These are phyloP conservation scores for Sclerotinia spermophila DNA, from an alignment of 2,329 filamentous ascomycete genomes.

Conservation along the genomic window DNA sequence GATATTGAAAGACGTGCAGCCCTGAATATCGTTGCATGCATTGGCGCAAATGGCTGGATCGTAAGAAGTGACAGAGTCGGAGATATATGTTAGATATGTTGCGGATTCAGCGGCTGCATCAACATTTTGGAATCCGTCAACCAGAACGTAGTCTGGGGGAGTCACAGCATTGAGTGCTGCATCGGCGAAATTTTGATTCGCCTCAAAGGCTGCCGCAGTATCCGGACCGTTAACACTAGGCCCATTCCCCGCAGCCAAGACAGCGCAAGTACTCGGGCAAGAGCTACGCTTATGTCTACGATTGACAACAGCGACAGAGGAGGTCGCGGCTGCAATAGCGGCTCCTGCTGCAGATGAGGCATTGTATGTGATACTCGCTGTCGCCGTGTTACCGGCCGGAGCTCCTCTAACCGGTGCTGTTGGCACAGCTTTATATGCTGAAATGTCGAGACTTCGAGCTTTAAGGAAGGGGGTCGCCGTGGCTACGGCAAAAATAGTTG, in stretches of 20 bases:
- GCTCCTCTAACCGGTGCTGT: conserved; percentile 10
- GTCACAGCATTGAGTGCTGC: conserved; percentile 11
- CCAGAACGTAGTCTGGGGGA: conserved; percentile 1
- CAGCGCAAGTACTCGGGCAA: neutral
- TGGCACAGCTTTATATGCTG: conserved; percentile 15
- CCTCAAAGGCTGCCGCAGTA: conserved; percentile 4
- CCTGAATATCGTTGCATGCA: conserved; percentile 16
- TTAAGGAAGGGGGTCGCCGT: conserved; percentile 11
- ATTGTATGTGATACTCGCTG: conserved; percentile 10
- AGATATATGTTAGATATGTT: conserved; percentile 19
- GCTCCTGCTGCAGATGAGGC: neutral
- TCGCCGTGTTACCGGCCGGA: conserved; percentile 7
- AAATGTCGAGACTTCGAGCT: conserved; percentile 10
- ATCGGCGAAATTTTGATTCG: neutral
- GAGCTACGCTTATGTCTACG: conserved; percentile 13
- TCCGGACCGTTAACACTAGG: conserved; percentile 9
- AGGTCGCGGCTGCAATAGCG: neutral
- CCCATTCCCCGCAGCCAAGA: conserved; percentile 9
- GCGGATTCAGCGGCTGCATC: conserved; percentile 4
- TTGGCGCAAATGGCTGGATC: conserved; percentile 17
- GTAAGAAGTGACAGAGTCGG: conserved; percentile 14
- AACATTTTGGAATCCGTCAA: conserved; percentile 8
- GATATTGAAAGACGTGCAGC: conserved; percentile 17
- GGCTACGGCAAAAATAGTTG: neutral
- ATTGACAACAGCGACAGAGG: neutral